Conservation (phyloP, 208 protist genomes). For the Leishmania turanica region DNA sequence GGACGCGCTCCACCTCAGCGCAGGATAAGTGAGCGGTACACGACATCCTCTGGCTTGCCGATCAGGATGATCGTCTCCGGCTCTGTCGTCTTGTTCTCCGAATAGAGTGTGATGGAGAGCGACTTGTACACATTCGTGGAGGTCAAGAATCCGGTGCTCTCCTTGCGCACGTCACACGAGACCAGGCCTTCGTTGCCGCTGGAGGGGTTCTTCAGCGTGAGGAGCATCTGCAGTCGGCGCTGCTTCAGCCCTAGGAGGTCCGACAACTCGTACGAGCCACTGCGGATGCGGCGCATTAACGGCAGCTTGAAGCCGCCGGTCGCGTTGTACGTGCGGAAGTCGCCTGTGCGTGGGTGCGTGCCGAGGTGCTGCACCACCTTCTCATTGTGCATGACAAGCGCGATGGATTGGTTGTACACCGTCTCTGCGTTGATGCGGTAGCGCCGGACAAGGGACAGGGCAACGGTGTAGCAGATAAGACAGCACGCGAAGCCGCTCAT, state of each 20-base stretch:
- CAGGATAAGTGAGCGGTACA: slow-evolving; percentile 63
- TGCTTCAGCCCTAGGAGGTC: slow-evolving; percentile 85
- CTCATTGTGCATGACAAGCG: slow-evolving; percentile 82
- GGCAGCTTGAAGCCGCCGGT: slow-evolving; percentile 84
- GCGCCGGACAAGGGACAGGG: slow-evolving; percentile 56
- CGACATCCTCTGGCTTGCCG: slow-evolving; percentile 83
- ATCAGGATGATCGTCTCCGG: slow-evolving; percentile 86
- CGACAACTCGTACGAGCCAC: slow-evolving; percentile 81
- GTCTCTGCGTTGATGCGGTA: slow-evolving; percentile 79
- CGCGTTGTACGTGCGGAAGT: slow-evolving; percentile 81
- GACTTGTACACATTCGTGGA: slow-evolving; percentile 83
- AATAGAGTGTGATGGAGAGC: slow-evolving; percentile 73
- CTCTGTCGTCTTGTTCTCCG: slow-evolving; percentile 42
- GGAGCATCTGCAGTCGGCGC: slow-evolving; percentile 86
- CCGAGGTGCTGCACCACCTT: slow-evolving; percentile 82
- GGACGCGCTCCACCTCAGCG: slow-evolving; percentile 4
- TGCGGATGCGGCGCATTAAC: slow-evolving; percentile 81
- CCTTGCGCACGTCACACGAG: slow-evolving; percentile 78
- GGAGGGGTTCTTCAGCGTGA: slow-evolving; percentile 74
- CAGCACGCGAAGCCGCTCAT: slow-evolving; percentile 77
- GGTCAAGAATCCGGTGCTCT: slow-evolving; percentile 69
- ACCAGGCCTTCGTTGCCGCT: slow-evolving; percentile 79
- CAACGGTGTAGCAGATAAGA: slow-evolving; percentile 59
- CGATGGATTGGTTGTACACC: slow-evolving; percentile 92
- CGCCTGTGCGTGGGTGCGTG: slow-evolving; percentile 77